Conservation (phyloP, 352 stramenopile species). For the Pythium graminicola region DNA sequence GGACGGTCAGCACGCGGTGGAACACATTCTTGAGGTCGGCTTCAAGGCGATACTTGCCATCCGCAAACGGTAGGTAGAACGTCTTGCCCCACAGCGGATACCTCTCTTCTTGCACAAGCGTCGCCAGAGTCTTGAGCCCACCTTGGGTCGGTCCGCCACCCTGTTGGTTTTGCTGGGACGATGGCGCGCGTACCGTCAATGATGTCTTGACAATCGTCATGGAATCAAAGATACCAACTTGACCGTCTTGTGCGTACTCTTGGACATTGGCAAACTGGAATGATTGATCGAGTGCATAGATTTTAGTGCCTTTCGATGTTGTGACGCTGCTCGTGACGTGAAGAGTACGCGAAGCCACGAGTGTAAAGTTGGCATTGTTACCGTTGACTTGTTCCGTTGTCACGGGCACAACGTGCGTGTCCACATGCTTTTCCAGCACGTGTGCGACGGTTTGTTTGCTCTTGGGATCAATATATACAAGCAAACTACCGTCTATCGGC, state of each 20-base stretch:
- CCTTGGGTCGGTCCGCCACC: neutral
- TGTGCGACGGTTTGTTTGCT: slow-evolving; percentile 34
- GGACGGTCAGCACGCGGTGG: slow-evolving; percentile 19
- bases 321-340: slow-evolving; percentile 45
- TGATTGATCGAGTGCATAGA: slow-evolving; percentile 47
- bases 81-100: slow-evolving; percentile 47
- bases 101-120: slow-evolving; percentile 33
- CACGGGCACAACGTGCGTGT: slow-evolving; percentile 23
- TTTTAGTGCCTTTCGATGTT: slow-evolving; percentile 44
- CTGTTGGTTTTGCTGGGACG: slow-evolving; percentile 9
- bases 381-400: slow-evolving; percentile 13
- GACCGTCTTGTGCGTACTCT: slow-evolving; percentile 38
- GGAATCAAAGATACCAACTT: slow-evolving; percentile 43
- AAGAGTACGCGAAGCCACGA: slow-evolving; percentile 31
- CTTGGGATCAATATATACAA: slow-evolving; percentile 42
- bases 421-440: slow-evolving; percentile 33
- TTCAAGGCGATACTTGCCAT: slow-evolving; percentile 34
- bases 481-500: slow-evolving; percentile 56
- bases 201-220: slow-evolving; percentile 31
- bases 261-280: slow-evolving; percentile 48
- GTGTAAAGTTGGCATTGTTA: slow-evolving; percentile 44
- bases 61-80: slow-evolving; percentile 33
- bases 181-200: slow-evolving; percentile 8
- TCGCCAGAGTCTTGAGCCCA: slow-evolving; percentile 6
- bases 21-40: slow-evolving; percentile 43